Conservation (phyloP, 78 protist genomes). For the Dictyostelium firmibasis region DNA sequence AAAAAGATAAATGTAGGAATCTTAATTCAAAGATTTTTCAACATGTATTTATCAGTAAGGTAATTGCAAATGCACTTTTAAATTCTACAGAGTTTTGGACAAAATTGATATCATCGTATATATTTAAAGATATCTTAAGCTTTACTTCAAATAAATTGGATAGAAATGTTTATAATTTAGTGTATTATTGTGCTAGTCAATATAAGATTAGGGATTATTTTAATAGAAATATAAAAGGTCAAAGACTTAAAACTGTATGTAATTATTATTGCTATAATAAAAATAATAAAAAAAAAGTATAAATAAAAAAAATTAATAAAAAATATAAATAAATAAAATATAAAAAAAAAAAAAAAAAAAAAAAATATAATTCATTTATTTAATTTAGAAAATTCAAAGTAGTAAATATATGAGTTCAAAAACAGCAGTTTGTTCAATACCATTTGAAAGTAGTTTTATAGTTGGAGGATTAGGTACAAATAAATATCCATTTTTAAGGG, state of each 20-base stretch:
- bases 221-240: not conserved
- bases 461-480: slow-evolving; percentile 12
- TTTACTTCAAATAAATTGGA: not conserved
- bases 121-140: not conserved
- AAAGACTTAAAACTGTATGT: not conserved
- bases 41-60: not conserved
- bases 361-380: not conserved
- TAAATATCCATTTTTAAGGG: slow-evolving; percentile 1
- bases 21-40: not conserved
- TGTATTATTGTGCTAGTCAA: not conserved
- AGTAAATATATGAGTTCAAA: not conserved
- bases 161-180: not conserved
- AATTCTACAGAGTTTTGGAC: not conserved
- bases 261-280: no score
- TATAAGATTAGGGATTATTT: not conserved
- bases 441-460: slow-evolving; percentile 5
- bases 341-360: not conserved
- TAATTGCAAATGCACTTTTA: not conserved
- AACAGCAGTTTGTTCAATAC: slow-evolving; percentile 18
- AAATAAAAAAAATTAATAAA: no score
- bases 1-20: not conserved
- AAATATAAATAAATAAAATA: not conserved
- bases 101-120: not conserved
- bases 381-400: not conserved
- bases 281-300: no score